Base-by-base conservation (phyloP, 352 stramenopile species). In the Paralagenidium karlingii region DNA sequence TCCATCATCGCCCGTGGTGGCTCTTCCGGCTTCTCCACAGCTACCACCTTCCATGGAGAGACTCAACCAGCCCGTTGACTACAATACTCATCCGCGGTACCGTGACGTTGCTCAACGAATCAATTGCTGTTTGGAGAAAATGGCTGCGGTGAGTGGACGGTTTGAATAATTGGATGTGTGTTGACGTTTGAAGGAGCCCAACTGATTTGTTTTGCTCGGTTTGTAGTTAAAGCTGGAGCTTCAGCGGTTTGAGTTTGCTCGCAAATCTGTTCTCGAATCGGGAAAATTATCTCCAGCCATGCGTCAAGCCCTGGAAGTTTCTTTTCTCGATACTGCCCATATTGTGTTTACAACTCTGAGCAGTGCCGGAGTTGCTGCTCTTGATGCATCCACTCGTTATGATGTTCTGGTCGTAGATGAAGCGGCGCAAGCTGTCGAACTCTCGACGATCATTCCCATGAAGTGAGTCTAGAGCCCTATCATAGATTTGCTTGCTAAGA, bases 311-410 rank as follows among this genome's bases (percentile, higher is more conserved):
- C 54, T 92, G 5, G 78, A 92, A 46, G 75, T 84, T 18, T 91
- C 76, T 3, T 87, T 92, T 38, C 51, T 94, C 16, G 84, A 96
- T 51, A 91, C 76, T 26, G 84, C 84, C 8, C 82, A 96, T 30
- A 86, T 96, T 30, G 77, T 96, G 2, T 96, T 96, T 33, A 96
- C 82, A 10, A 96, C 86, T 2, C 58, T 96, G 9, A 94, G 82
- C 47, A 93, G 78, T 38, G 82, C 79, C 8, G 86, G 83, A 34
- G 71, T 89, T 43, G 63, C 68, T 29, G 75, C 79, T 7, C 52
- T 93, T 13, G 75, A 93, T 52, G 74, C 71, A 10, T 84, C 68
- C 30, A 61, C 58, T 13, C 61, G 70, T 24, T 90, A 87, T 30
- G 79, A 93, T 27, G 75, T 90, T 3, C 45, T 93, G 16, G 79